Evolutionary conservation across 495 filamentous ascomycete species (phyloP), one percentile per base, ranked within the genome.

Genomic region (Talaromyces adpressus): DNA sequence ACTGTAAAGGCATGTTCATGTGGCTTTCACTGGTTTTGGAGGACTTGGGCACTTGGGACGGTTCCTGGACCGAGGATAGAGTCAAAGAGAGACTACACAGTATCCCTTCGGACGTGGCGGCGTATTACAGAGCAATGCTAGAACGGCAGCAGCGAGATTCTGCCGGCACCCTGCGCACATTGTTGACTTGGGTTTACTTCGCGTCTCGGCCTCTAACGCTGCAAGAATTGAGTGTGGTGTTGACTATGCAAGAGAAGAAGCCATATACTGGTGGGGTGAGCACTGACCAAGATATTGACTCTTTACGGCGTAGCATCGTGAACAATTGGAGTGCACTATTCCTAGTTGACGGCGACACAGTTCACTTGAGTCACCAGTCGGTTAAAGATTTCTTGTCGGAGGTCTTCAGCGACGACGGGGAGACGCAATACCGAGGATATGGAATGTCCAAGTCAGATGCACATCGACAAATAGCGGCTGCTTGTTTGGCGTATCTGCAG

Each of bases 81-180:
- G 34, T 61, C 59, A 61, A 61, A 20, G 59, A 61, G 20, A 61
- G 41, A 51, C 34, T 61, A 25, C 59, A 61, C 34, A 61, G 20
- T 16, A 61, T 61, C 34, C 59, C 59, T 45, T 61, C 34, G 20
- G 59, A 61, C 41, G 34, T 61, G 16, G 34, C 34, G 18, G 23
- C 36, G 8, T 45, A 45, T 49, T 61, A 61, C 25, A 25, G 49
- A 30, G n/a, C 34, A 2, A 61, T 61, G 34, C 34, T 41, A 11
- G 59, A 61, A 61, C 34, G 41, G 23, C 34, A 45, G 59, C 59
- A 61, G 34, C 54, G 27, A 57, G 54, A 57, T 57, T 57, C 54
- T 57, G 54, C 14, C 27, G 14, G 6, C 27, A 57, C 20, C 2
- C 27, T 57, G 4, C 54, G 54, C n/a, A 61, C 59, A 22, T 51